These are phyloP conservation scores for Boletus tylopilopsis DNA, from an alignment of 768 basidiomycete genomes.

Conservation along the genomic window DNA sequence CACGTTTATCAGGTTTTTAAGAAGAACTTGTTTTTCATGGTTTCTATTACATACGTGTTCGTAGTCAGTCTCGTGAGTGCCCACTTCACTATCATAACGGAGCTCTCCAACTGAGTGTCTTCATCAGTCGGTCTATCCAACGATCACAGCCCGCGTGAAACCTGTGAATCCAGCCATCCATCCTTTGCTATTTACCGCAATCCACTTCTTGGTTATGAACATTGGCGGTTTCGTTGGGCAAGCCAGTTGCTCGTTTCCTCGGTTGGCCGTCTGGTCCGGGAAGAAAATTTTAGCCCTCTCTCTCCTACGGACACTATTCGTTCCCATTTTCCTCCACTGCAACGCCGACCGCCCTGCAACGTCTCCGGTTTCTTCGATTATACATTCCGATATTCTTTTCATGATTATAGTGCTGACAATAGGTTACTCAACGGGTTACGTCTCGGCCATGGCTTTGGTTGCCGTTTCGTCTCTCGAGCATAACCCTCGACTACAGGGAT, in stretches of 20 bases:
- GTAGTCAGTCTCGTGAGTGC: background rate
- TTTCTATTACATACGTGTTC: background rate
- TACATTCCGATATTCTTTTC: constrained; percentile 74
- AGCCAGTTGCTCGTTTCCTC: constrained; percentile 71
- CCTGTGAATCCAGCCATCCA: background rate
- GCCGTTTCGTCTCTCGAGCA: constrained; percentile 56
- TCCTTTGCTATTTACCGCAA: constrained; percentile 27
- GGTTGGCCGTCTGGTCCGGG: constrained; percentile 47
- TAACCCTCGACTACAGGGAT: constrained; percentile 51
- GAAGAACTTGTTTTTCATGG: constrained; percentile 1
- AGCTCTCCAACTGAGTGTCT: background rate
- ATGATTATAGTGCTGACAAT: constrained; percentile 68
- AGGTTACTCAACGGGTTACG: constrained; percentile 74
- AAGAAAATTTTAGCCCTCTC: constrained; percentile 3
- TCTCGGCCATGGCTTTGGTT: constrained; percentile 77
- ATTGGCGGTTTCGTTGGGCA: constrained; percentile 67
- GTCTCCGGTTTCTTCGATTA: constrained; percentile 34
- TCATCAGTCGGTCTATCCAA: background rate
- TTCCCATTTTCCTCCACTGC: constrained; percentile 12
- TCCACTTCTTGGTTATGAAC: constrained; percentile 76
- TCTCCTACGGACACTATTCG: background rate
- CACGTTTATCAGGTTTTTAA: constrained; percentile 1
- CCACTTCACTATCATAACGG: background rate
- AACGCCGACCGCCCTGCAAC: constrained; percentile 59
- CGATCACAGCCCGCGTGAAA: background rate